A percentile compares a stretch with the other conserved stretches of the same genome.
Conservation (phyloP, 306 rosid genomes). For the Sindora glabra region DNA sequence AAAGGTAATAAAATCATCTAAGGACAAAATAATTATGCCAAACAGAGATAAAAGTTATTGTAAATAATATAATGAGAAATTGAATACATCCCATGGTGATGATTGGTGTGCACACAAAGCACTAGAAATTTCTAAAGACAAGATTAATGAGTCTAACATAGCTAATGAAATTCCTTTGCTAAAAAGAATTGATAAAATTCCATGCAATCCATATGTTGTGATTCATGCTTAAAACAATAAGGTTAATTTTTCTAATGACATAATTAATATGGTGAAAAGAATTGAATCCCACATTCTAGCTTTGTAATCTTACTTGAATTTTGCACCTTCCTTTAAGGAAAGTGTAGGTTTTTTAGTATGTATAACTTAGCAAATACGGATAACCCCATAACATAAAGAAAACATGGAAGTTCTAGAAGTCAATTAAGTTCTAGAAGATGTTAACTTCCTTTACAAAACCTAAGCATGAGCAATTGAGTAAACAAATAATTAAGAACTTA, state of each 20-base stretch:
- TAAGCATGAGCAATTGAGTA: constrained; percentile 2
- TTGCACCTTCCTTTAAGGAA: constrained; percentile 1
- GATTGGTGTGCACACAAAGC: no score
- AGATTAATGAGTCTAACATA: background rate
- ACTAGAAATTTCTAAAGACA: no score
- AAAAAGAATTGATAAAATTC: background rate
- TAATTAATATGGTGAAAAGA: constrained; percentile 36
- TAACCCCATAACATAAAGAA: background rate
- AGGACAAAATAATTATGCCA: no score
- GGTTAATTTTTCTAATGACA: constrained; percentile 32
- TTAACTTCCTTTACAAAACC: constrained; percentile 23
- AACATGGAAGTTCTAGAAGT: background rate
- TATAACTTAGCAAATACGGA: background rate
- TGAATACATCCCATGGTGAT: constrained; percentile 1
- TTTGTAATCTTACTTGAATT: constrained; percentile 31
- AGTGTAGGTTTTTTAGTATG: constrained; percentile 4
- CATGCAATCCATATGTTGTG: constrained; percentile 9
- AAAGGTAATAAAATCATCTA: no score
- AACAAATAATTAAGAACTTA: constrained; percentile 2
- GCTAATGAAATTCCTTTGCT: constrained; percentile 3
- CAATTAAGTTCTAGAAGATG: constrained; percentile 9
- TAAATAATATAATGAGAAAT: constrained; percentile 2
- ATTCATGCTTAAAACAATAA: constrained; percentile 18
- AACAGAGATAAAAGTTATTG: constrained; percentile 2
- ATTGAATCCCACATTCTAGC: constrained; percentile 58